A percentile compares a stretch with the other conserved stretches of the same genome.
Evolutionary conservation across 768 basidiomycete species (phyloP).

Genomic region (Tephrocybe sp.): DNA sequence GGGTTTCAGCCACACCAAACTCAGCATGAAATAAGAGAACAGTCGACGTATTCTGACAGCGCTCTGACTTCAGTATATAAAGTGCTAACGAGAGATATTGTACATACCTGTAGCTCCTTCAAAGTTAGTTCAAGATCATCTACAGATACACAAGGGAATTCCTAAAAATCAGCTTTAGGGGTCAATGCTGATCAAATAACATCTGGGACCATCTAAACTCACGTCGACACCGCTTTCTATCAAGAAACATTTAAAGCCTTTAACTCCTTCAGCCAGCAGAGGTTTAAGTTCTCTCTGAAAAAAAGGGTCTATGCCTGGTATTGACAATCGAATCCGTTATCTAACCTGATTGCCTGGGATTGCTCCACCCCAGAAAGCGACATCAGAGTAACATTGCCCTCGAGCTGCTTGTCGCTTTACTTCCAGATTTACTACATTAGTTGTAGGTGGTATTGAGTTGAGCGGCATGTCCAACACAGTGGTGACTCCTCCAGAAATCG

Average conservation of each 20-base stretch:
- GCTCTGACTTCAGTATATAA: not conserved
- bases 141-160: constrained; percentile 87
- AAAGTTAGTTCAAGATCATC: constrained; percentile 68
- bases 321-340: not conserved
- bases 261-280: constrained; percentile 78
- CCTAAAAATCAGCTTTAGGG: constrained; percentile 46
- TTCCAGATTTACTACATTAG: constrained; percentile 73
- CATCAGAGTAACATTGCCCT: constrained; percentile 75
- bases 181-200: constrained; percentile 3
- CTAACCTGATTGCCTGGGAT: constrained; percentile 86
- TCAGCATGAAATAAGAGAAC: constrained; percentile 94
- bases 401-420: constrained; percentile 68
- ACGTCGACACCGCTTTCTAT: constrained; percentile 96
- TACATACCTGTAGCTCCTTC: constrained; percentile 64
- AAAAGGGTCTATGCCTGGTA: not conserved
- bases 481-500: constrained; percentile 92
- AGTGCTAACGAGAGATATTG: constrained; percentile 4
- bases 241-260: constrained; percentile 96
- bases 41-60: constrained; percentile 55
- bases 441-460: constrained; percentile 96
- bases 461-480: constrained; percentile 97
- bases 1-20: constrained; percentile 39
- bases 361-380: constrained; percentile 94
- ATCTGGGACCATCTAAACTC: constrained; percentile 13
- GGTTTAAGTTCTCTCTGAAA: constrained; percentile 66